phyloP scores from a whole-genome alignment of 768 basidiomycete genomes.

The Lentinula sp. region DNA sequence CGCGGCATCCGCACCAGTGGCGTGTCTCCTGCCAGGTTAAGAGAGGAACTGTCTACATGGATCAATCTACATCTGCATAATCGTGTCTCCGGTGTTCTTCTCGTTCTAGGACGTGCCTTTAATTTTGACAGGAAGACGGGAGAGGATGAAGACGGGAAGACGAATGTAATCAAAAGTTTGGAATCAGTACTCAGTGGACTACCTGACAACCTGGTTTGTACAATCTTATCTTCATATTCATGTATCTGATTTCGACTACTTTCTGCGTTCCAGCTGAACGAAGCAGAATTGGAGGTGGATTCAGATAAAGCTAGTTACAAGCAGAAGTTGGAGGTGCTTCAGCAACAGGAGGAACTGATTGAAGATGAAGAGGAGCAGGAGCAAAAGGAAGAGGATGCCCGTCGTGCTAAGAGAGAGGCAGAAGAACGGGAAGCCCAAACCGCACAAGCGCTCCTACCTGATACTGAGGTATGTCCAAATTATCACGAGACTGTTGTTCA shows the following conservation, averaged over 20 bases:
- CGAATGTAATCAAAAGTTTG: conserved; percentile 70
- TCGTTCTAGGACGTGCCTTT: conserved; percentile 93
- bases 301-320: conserved; percentile 93
- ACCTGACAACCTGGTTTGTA: conserved; percentile 86
- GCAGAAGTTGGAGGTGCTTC: conserved; percentile 95
- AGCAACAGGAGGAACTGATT: conserved; percentile 98
- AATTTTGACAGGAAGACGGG: conserved; percentile 78
- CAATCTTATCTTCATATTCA: neutral
- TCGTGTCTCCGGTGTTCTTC: conserved; percentile 87
- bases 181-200: conserved; percentile 88
- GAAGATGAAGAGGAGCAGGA: conserved; percentile 99
- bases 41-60: conserved; percentile 91
- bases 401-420: conserved; percentile 76
- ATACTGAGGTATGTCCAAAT: conserved; percentile 64
- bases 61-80: conserved; percentile 87
- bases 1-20: conserved; percentile 89
- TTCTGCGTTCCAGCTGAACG: conserved; percentile 65
- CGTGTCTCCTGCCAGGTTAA: conserved; percentile 79
- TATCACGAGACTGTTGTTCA: neutral
- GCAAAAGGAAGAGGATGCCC: conserved; percentile 89
- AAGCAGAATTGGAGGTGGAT: conserved; percentile 95
- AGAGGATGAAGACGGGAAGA: conserved; percentile 78
- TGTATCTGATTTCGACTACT: conserved; percentile 4
- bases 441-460: conserved; percentile 80
- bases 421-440: conserved; percentile 74